These are phyloP conservation scores for Apophysomyces ossiformis DNA, from an alignment of 371 early-diverging fungal genomes.

Conservation along the genomic window DNA sequence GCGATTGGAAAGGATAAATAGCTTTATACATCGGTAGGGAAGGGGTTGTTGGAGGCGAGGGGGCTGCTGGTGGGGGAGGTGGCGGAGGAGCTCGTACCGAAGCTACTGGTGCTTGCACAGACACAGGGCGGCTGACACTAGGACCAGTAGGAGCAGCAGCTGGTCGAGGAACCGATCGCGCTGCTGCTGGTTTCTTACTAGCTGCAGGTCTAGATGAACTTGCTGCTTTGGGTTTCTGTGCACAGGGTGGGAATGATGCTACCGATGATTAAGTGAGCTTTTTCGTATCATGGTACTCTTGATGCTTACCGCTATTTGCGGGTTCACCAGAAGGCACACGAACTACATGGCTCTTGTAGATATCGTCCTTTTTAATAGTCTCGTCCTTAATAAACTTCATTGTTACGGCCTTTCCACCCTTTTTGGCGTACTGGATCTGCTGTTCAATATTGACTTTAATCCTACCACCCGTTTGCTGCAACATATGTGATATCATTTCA, in stretches of 20 bases:
- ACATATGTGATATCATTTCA: slow-evolving; percentile 76
- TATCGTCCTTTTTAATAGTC: slow-evolving; percentile 53
- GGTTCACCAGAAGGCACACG: slow-evolving; percentile 73
- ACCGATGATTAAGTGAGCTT: slow-evolving; percentile 9
- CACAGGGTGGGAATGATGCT: slow-evolving; percentile 67
- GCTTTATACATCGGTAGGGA: slow-evolving; percentile 70
- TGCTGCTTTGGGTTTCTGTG: slow-evolving; percentile 41
- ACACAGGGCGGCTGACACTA: slow-evolving; percentile 26
- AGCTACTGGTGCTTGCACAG: slow-evolving; percentile 23
- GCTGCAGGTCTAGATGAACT: slow-evolving; percentile 34
- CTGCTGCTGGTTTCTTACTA: slow-evolving; percentile 26
- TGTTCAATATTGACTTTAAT: slow-evolving; percentile 62
- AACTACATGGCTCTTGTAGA: slow-evolving; percentile 82
- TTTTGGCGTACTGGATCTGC: slow-evolving; percentile 74
- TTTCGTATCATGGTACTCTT: not conserved
- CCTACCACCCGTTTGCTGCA: slow-evolving; percentile 58
- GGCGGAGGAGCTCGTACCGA: slow-evolving; percentile 44
- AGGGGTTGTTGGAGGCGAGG: slow-evolving; percentile 49
- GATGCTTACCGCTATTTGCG: slow-evolving; percentile 57
- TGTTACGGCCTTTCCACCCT: slow-evolving; percentile 73
- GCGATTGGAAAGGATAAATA: slow-evolving; percentile 72
- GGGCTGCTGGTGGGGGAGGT: slow-evolving; percentile 62
- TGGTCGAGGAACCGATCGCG: slow-evolving; percentile 24
- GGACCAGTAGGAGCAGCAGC: slow-evolving; percentile 20
- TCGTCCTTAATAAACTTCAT: slow-evolving; percentile 85